These are phyloP conservation scores for Wickerhamiella sergipiensis DNA, from an alignment of 805 yeast species.

Conservation along the genomic window DNA sequence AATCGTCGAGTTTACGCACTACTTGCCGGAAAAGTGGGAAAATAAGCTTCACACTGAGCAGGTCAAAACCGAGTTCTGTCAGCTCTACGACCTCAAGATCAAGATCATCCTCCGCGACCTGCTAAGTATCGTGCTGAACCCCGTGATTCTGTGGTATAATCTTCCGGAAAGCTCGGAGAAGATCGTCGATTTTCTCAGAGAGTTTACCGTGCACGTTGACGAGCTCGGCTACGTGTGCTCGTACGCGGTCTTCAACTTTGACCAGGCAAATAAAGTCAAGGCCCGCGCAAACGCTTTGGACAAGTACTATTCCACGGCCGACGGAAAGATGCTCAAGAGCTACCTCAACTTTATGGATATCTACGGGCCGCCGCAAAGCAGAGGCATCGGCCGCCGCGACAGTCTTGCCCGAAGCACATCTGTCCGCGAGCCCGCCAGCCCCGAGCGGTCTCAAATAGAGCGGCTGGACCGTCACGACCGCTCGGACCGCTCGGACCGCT, in stretches of 20 bases:
- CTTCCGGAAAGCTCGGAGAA: conserved; percentile 59
- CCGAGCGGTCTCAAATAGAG: not conserved
- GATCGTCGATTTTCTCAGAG: conserved; percentile 83
- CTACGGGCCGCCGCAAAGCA: conserved; percentile 33
- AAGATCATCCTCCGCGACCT: conserved; percentile 63
- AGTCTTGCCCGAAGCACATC: not conserved
- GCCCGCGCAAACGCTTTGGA: conserved; percentile 23
- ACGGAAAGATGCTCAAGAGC: conserved; percentile 85
- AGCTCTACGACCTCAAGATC: conserved; percentile 60
- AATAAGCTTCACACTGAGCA: conserved; percentile 71
- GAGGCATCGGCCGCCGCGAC: not conserved
- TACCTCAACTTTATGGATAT: conserved; percentile 79
- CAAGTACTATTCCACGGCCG: conserved; percentile 35
- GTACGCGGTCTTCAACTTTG: conserved; percentile 83
- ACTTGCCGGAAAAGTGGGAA: conserved; percentile 77
- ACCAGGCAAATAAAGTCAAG: conserved; percentile 32
- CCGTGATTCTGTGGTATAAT: conserved; percentile 78
- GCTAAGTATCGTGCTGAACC: conserved; percentile 69
- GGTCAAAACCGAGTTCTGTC: conserved; percentile 73
- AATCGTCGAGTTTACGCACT: conserved; percentile 81
- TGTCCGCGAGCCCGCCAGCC: not conserved
- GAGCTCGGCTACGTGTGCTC: conserved; percentile 92
- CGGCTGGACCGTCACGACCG: not conserved
- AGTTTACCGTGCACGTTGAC: conserved; percentile 78
- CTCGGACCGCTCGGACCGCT: not conserved